These are phyloP conservation scores for Dichotomopilus funicola DNA, from an alignment of 2,329 filamentous ascomycete genomes.

Conservation along the genomic window DNA sequence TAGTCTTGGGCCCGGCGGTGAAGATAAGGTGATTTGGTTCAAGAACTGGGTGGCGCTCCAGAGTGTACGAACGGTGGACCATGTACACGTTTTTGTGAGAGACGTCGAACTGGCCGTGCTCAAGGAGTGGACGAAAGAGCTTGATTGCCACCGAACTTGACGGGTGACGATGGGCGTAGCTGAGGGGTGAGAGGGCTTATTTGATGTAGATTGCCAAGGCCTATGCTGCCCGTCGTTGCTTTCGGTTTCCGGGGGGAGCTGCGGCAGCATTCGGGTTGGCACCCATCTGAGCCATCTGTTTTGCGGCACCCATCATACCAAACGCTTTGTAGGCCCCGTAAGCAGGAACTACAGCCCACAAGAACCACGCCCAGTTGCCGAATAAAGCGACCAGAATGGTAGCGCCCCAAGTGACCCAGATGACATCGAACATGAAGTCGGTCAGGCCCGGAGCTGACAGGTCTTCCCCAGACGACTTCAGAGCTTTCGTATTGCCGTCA, in stretches of 20 bases:
- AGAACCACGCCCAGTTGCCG: conserved; percentile 67
- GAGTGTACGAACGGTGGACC: conserved; percentile 79
- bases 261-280: conserved; percentile 30
- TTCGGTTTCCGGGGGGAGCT: conserved; percentile 43
- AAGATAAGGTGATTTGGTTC: conserved; percentile 67
- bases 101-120: conserved; percentile 47
- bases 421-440: conserved; percentile 95
- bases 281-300: conserved; percentile 42
- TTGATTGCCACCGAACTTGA: conserved; percentile 31
- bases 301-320: conserved; percentile 47
- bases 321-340: conserved; percentile 50
- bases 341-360: conserved; percentile 50
- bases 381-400: conserved; percentile 65
- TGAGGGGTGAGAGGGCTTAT: neutral
- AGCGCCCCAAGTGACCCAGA: conserved; percentile 89
- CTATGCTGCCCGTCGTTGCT: conserved; percentile 44
- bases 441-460: conserved; percentile 81
- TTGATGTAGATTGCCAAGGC: conserved; percentile 22
- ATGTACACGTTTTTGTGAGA: conserved; percentile 72
- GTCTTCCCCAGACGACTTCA: conserved; percentile 78
- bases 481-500: conserved; percentile 54
- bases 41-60: conserved; percentile 90
- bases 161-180: neutral
- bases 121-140: conserved; percentile 47
- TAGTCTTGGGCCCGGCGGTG: conserved; percentile 44